A percentile compares a stretch with the other conserved stretches of the same genome.
These are phyloP conservation scores for Umbelopsis sp. DNA, from an alignment of 192 early-diverging fungal genomes.

Conservation along the genomic window DNA sequence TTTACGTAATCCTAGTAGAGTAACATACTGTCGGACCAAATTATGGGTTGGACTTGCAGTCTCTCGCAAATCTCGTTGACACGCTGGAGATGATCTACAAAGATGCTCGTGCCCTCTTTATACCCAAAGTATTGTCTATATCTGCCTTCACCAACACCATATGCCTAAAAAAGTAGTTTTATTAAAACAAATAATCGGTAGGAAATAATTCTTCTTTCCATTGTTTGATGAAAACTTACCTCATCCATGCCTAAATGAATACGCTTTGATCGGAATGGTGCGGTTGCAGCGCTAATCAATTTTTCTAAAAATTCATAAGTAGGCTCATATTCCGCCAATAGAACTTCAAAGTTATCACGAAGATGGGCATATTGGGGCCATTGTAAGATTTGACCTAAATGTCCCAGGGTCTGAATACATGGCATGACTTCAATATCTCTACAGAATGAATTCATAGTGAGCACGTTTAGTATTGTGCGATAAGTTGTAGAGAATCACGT, in stretches of 20 bases:
- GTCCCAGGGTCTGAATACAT: constrained; percentile 90
- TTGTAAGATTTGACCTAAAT: constrained; percentile 87
- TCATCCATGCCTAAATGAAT: constrained; percentile 93
- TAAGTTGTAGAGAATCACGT: not conserved
- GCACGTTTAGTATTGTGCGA: not conserved
- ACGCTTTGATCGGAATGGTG: constrained; percentile 72
- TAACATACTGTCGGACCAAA: constrained; percentile 85
- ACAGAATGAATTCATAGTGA: not conserved
- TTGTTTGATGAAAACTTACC: constrained; percentile 30
- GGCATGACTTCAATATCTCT: constrained; percentile 86
- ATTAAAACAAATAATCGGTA: not conserved
- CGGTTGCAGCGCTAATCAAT: constrained; percentile 63
- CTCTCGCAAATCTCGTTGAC: constrained; percentile 71
- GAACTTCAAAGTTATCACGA: constrained; percentile 81
- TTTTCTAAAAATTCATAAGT: constrained; percentile 82
- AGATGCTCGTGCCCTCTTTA: constrained; percentile 73
- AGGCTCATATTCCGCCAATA: constrained; percentile 69
- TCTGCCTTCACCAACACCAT: constrained; percentile 84
- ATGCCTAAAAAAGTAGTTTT: constrained; percentile 37
- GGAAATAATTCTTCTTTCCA: no score
- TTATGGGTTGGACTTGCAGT: constrained; percentile 69
- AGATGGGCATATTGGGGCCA: constrained; percentile 81
- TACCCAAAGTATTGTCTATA: constrained; percentile 75
- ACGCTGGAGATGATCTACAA: constrained; percentile 73
- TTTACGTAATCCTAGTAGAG: not conserved